These are phyloP conservation scores for Otatea glauca DNA, from an alignment of 176 grass and related monocot species.

Conservation along the genomic window DNA sequence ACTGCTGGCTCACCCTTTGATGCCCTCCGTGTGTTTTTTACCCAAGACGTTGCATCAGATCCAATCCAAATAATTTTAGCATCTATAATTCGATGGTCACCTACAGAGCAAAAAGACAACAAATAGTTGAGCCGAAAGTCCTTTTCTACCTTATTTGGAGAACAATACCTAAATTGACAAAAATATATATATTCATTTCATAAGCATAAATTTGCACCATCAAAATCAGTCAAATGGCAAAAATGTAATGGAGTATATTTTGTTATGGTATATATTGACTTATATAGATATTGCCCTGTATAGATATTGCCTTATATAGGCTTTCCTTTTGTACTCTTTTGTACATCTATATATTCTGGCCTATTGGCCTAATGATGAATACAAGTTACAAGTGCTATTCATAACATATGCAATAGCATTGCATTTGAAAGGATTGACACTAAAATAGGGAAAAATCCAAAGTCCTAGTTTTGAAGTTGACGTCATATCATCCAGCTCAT, in stretches of 20 bases:
- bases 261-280: no score
- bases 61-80: constrained; percentile 89
- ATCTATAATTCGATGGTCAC: constrained; percentile 76
- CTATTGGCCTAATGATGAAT: no score
- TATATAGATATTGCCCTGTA: no score
- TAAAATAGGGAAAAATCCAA: no score
- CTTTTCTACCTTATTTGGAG: neutral
- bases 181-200: neutral
- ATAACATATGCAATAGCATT: no score
- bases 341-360: no score
- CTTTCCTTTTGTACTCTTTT: no score
- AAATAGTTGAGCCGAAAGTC: constrained; percentile 32
- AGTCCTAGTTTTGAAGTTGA: no score
- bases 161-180: constrained; percentile 17
- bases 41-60: constrained; percentile 71
- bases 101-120: constrained; percentile 48
- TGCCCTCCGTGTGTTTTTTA: constrained; percentile 52
- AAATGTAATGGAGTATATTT: neutral
- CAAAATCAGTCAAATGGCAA: neutral
- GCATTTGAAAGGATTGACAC: no score
- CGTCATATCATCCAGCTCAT: no score
- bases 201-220: neutral
- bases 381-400: no score
- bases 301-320: no score
- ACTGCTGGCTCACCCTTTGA: constrained; percentile 76